Base-by-base conservation (phyloP, 371 early-diverging fungal genomes). In the Mucor sp. region DNA sequence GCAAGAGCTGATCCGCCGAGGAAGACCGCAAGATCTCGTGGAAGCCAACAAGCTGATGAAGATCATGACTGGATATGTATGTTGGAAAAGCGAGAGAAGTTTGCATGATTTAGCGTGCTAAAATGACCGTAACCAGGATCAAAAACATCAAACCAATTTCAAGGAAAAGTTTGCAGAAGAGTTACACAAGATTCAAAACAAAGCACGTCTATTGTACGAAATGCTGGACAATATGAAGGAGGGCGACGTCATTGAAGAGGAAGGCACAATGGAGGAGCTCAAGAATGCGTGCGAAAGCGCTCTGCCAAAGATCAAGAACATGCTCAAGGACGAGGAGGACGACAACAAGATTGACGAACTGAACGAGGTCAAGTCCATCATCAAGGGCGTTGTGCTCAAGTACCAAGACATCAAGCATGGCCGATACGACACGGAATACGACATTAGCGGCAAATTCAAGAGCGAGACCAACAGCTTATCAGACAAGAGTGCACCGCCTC, bases 41-140 rank as follows among this genome's bases (percentile, higher is more conserved):
- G 94, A 96, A 67, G 99, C 99, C 0, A 97, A 99, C 69, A 91
- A 91, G 58, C 72, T 99, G 50, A 97, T 99, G 93, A 98, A 99
- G 75, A 83, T 95, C 50, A 93, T 99, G 85, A 89, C 98, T 3
- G 99, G 98, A 56, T 97, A 97, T 75, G 95, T 94, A 87, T 69
- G 84, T 25, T 61, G 53, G 3, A 6, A 57, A 30, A 63, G 15
- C 14, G 1, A 14, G 14, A 37, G 4, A 33, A 60, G 21, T 48
- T n/a, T 53, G 53, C 53, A 53, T 53, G 23, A 53, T 27, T 50
- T 12, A 23, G 14, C 15, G 23, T 27, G 27, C 53, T 53, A 27
- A 53, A 53, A 53, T 53, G 53, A 9, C 53, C 15, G 23, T 53
- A 27, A 17, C 19, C 67, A 91, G 91, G 95, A 95, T 71, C 85